Base-by-base conservation (phyloP, 306 rosid species). In the Pterocarpus santalinus region DNA sequence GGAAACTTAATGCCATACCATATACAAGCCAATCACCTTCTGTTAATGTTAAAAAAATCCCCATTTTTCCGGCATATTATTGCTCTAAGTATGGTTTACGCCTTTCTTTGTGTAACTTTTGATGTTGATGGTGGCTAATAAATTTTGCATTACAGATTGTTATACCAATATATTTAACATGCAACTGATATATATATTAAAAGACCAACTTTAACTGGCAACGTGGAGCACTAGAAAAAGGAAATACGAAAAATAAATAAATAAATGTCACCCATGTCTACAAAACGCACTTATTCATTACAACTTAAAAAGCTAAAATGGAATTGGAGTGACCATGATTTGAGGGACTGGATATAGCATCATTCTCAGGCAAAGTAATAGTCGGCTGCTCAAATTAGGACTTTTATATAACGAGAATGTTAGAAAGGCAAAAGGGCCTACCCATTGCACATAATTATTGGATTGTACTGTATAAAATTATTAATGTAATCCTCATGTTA, bases 1-100 rank as follows among this genome's bases (percentile, higher is more conserved):
- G 67, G 69, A 66, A 65, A 72, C 41, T 62, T 9, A 78, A 49
- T 73, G 73, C 82, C 63, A 76, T 30, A 12, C 69, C 4, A 3
- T 44, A 16, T n/a, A 73, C 69, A 65, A 65, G 43, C 28, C 67
- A 44, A 72, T 38, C 65, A 53, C 67, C 33, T 67, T 65, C 28
- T 65, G 12, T 64, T 38, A 34, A 14, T 15, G 44, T 2, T 38
- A n/a, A 51, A 28, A 7, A 32, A 4, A 10, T 57, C 28, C 28
- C 28, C 28, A 22, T 22, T 22, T 22, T 22, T 22, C 28, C 28
- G 28, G 28, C 28, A 22, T 22, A 22, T 43, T 34, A 79, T n/a
- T 79, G 53, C 53, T 44, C 39, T 4, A n/a, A 60, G 71, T 63
- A 60, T 34, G 53, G 35, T 65, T 22, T 58, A 15, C 39, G 62